phyloP scores from a whole-genome alignment of 2,329 filamentous ascomycete genomes.

The Neonectria ditissima region DNA sequence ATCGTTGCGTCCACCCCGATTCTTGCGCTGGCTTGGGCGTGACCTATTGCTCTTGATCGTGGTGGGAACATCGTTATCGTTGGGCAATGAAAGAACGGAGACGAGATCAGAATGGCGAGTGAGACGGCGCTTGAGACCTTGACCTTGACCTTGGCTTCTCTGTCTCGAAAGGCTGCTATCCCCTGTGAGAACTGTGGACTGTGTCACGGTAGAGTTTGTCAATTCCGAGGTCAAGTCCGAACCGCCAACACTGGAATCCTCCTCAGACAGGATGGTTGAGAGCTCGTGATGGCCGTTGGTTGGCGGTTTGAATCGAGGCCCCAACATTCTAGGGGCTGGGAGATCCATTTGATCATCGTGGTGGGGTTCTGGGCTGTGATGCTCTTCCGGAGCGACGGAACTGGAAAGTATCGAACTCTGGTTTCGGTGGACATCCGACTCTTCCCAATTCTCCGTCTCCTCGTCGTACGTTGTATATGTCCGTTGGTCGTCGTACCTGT shows the following conservation, averaged over 20 bases:
- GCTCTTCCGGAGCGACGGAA: conserved; percentile 35
- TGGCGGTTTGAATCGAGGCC: conserved; percentile 58
- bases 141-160: conserved; percentile 60
- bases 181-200: conserved; percentile 62
- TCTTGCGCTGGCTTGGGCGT: conserved; percentile 81
- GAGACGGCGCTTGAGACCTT: conserved; percentile 76
- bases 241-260: conserved; percentile 57
- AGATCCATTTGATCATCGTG: conserved; percentile 34
- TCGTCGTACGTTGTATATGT: conserved; percentile 34
- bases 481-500: conserved; percentile 36
- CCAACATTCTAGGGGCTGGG: conserved; percentile 45
- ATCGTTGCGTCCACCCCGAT: conserved; percentile 73
- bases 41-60: conserved; percentile 79
- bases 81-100: conserved; percentile 85
- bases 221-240: conserved; percentile 65
- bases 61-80: conserved; percentile 65
- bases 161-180: conserved; percentile 56
- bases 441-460: conserved; percentile 43
- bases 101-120: conserved; percentile 95
- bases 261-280: conserved; percentile 69
- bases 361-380: conserved; percentile 30
- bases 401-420: conserved; percentile 32
- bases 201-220: conserved; percentile 67
- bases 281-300: conserved; percentile 67
- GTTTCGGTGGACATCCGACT: conserved; percentile 38